Conservation (phyloP, 176 grass and related monocot genomes). For the Cenchrus americanus region DNA sequence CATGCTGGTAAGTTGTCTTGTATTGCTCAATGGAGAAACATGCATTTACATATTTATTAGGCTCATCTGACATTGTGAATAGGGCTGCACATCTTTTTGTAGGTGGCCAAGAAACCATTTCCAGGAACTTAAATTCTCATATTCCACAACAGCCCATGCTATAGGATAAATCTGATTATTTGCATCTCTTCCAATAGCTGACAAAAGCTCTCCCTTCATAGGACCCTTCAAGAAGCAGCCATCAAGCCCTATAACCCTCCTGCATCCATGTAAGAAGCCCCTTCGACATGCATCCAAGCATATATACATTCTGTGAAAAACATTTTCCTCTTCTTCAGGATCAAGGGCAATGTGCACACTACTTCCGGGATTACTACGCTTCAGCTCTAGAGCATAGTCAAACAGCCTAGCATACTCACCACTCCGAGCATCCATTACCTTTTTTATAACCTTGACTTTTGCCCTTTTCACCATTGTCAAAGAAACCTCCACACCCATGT, state of each 20-base stretch:
- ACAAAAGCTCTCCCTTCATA: background rate
- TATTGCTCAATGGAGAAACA: too few relatives aligned
- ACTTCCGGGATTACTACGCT: background rate
- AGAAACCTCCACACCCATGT: background rate
- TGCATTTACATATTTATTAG: too few relatives aligned
- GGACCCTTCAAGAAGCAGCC: background rate
- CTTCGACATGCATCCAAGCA: background rate
- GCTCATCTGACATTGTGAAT: too few relatives aligned
- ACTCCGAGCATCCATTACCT: background rate
- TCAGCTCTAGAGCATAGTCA: background rate
- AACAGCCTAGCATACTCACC: background rate
- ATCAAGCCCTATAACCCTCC: background rate
- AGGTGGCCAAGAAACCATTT: background rate
- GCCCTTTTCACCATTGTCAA: background rate
- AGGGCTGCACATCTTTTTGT: background rate
- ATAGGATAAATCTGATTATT: background rate
- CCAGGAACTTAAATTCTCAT: background rate
- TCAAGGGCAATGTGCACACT: background rate
- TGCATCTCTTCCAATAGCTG: background rate
- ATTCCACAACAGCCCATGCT: background rate
- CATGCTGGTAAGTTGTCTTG: too few relatives aligned
- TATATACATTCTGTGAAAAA: background rate
- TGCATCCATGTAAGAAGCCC: background rate
- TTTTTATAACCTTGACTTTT: background rate
- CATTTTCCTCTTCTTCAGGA: background rate